phyloP scores from a whole-genome alignment of 2,329 filamentous ascomycete genomes.

The Colletotrichum eremochloae region DNA sequence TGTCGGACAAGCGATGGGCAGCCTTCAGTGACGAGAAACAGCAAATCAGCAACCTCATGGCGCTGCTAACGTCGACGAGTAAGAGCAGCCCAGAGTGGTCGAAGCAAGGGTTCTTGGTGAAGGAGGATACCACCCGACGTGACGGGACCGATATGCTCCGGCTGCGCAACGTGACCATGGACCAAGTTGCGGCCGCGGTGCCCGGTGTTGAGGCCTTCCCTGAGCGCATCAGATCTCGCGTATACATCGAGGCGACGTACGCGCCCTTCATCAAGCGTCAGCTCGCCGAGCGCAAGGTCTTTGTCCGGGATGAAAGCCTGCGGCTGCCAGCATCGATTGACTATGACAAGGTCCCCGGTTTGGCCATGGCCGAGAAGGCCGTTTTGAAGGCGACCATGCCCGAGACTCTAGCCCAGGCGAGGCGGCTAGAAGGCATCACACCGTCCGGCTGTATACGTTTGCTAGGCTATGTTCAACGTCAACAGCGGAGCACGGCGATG shows the following conservation, averaged over 20 bases:
- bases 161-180: constrained; percentile 70
- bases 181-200: constrained; percentile 69
- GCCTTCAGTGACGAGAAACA: constrained; percentile 74
- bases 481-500: constrained; percentile 28
- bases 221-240: constrained; percentile 72
- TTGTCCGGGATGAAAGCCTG: constrained; percentile 82
- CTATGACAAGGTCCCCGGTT: constrained; percentile 78
- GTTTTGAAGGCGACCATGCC: constrained; percentile 79
- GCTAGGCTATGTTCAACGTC: constrained; percentile 69
- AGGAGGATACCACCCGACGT: constrained; percentile 74
- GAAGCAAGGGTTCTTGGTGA: constrained; percentile 76
- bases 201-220: constrained; percentile 69
- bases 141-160: constrained; percentile 85
- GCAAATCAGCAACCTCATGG: constrained; percentile 76
- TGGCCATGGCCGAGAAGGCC: constrained; percentile 84
- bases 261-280: constrained; percentile 88
- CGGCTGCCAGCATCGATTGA: constrained; percentile 80
- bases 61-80: constrained; percentile 68
- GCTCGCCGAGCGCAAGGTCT: constrained; percentile 72
- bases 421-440: constrained; percentile 85
- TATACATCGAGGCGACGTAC: constrained; percentile 87
- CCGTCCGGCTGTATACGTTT: constrained; percentile 72
- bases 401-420: constrained; percentile 89
- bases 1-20: constrained; percentile 83
- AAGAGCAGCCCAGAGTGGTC: constrained; percentile 77